A percentile compares a stretch with the other conserved stretches of the same genome.
These are phyloP conservation scores for Coemansia sp. DNA, from an alignment of 192 early-diverging fungal genomes.

Conservation along the genomic window DNA sequence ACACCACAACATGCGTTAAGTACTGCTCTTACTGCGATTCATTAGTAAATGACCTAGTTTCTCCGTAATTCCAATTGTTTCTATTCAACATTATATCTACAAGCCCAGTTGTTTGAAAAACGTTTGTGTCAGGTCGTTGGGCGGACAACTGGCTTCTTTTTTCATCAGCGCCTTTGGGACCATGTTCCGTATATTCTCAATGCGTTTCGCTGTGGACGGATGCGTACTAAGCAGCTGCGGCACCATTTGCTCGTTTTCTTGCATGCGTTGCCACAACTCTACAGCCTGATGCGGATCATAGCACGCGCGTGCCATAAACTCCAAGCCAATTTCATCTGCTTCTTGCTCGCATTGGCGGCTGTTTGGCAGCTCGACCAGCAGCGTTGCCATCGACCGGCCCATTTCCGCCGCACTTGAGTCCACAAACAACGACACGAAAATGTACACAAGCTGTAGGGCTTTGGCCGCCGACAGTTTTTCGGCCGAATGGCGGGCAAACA, in stretches of 20 bases:
- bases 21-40: background rate
- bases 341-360: conserved; percentile 87
- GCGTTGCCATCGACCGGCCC: conserved; percentile 60
- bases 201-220: conserved; percentile 69
- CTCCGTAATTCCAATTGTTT: background rate
- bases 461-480: conserved; percentile 82
- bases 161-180: conserved; percentile 42
- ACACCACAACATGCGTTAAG: background rate
- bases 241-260: conserved; percentile 32
- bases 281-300: conserved; percentile 81
- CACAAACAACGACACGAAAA: conserved; percentile 63
- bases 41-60: background rate
- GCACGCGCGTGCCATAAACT: conserved; percentile 89
- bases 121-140: conserved; percentile 7
- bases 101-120: conserved; percentile 16
- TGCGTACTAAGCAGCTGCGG: conserved; percentile 82
- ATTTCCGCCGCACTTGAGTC: conserved; percentile 61
- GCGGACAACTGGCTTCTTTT: conserved; percentile 39
- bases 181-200: conserved; percentile 56
- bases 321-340: conserved; percentile 87
- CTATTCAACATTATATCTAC: too few species aligned
- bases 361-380: conserved; percentile 82
- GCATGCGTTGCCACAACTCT: conserved; percentile 85
- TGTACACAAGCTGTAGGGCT: conserved; percentile 57
- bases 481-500: conserved; percentile 84